Conservation (phyloP, 2,329 filamentous ascomycete species). For the Periconia digitata region DNA sequence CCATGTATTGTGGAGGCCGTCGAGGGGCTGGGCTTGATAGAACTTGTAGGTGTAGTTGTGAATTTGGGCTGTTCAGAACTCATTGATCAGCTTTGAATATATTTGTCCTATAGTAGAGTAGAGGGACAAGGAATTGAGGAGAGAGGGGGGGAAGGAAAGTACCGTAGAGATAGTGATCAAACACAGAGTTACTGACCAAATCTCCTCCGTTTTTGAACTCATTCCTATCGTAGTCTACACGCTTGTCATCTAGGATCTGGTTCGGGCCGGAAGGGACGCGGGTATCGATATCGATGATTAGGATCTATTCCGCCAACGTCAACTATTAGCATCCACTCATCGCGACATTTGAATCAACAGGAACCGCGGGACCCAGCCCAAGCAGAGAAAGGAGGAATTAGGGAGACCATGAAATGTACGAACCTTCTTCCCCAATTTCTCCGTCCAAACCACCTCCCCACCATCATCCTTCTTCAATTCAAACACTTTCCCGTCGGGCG, state of each 20-base stretch:
- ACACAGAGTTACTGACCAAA: conserved; percentile 40
- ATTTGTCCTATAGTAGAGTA: neutral
- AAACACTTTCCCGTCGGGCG: neutral
- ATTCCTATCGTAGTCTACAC: conserved; percentile 23
- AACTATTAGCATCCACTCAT: neutral
- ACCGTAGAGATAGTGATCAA: conserved; percentile 47
- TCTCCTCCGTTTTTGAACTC: conserved; percentile 21
- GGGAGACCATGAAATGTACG: neutral
- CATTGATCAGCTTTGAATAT: too few species aligned
- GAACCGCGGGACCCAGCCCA: too few species aligned
- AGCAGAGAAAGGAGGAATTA: too few species aligned
- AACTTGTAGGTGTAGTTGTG: conserved; percentile 50
- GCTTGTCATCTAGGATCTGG: conserved; percentile 21
- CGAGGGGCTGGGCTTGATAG: conserved; percentile 34
- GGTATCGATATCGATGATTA: conserved; percentile 37
- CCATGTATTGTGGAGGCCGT: conserved; percentile 43
- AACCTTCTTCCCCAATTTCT: neutral
- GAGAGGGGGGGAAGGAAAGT: conserved; percentile 1
- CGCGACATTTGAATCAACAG: too few species aligned
- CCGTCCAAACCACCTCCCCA: neutral
- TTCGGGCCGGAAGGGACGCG: conserved; percentile 22
- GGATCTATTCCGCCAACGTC: conserved; percentile 26
- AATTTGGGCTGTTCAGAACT: conserved; percentile 40
- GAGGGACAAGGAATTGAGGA: neutral
- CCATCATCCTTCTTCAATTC: neutral